These are phyloP conservation scores for Wickerhamiella domercqiae DNA, from an alignment of 805 yeast species.

Conservation along the genomic window DNA sequence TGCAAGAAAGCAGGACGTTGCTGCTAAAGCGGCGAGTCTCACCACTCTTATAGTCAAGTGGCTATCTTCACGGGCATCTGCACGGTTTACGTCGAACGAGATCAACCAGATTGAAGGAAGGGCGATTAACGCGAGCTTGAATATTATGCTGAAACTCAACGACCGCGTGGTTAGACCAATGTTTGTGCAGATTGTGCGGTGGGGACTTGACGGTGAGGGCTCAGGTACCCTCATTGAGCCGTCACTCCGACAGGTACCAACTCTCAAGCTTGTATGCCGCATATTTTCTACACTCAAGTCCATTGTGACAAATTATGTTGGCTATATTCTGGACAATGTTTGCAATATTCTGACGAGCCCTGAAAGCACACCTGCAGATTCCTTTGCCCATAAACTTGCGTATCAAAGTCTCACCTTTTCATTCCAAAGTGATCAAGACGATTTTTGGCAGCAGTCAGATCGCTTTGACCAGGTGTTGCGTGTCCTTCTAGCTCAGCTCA, in stretches of 20 bases:
- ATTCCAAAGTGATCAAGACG: slow-evolving; percentile 80
- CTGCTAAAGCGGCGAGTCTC: slow-evolving; percentile 51
- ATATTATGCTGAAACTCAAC: slow-evolving; percentile 75
- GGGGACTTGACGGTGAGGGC: slow-evolving; percentile 86
- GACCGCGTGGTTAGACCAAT: slow-evolving; percentile 88
- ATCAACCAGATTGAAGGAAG: slow-evolving; percentile 68
- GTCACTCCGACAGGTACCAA: slow-evolving; percentile 46
- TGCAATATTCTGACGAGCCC: slow-evolving; percentile 35
- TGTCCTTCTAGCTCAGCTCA: slow-evolving; percentile 51
- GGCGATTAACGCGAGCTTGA: slow-evolving; percentile 56
- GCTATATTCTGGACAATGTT: slow-evolving; percentile 70
- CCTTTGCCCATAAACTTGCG: slow-evolving; percentile 43
- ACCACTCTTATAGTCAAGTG: slow-evolving; percentile 53
- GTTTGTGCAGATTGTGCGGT: slow-evolving; percentile 69
- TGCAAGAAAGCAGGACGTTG: slow-evolving; percentile 60
- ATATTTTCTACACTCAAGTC: slow-evolving; percentile 73
- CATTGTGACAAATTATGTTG: slow-evolving; percentile 75
- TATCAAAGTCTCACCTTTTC: slow-evolving; percentile 62
- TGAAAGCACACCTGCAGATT: slow-evolving; percentile 25
- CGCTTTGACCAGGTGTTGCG: slow-evolving; percentile 61
- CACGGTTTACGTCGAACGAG: slow-evolving; percentile 51
- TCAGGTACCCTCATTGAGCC: slow-evolving; percentile 33
- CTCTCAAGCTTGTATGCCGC: slow-evolving; percentile 73
- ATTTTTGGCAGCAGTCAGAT: slow-evolving; percentile 82
- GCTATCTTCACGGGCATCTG: slow-evolving; percentile 52